Evolutionary conservation across 176 grass and related monocot genomes (phyloP).

Genomic region (Raddia guianensis): DNA sequence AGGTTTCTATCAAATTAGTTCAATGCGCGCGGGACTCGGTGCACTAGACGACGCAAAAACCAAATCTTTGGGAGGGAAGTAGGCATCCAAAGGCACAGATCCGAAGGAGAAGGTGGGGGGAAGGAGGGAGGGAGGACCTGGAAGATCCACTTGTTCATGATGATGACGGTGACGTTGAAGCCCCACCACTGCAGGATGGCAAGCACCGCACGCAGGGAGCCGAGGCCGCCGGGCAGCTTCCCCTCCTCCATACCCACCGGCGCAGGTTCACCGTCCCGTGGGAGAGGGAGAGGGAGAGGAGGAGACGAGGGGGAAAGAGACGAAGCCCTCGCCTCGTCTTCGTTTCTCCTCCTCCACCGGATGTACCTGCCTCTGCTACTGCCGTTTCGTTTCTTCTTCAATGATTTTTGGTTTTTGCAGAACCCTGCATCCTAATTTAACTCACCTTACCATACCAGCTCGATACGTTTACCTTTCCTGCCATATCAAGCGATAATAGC

Average conservation of each 20-base stretch:
- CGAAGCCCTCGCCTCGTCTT: too few species aligned
- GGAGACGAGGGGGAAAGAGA: background rate
- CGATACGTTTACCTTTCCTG: too few species aligned
- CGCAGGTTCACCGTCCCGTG: background rate
- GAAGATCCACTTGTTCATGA: slow-evolving; percentile 99
- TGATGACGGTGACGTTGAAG: slow-evolving; percentile 97
- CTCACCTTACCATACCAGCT: too few species aligned
- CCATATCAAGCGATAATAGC: too few species aligned
- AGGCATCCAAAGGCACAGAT: slow-evolving; percentile 14
- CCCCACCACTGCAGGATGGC: slow-evolving; percentile 96
- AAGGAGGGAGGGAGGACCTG: slow-evolving; percentile 55
- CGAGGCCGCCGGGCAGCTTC: slow-evolving; percentile 35
- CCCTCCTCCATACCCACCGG: slow-evolving; percentile 76
- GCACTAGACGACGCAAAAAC: background rate
- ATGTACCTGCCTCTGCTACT: too few species aligned
- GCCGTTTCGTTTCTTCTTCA: too few species aligned
- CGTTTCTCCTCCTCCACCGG: too few species aligned
- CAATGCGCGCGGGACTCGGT: background rate
- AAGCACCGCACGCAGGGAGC: slow-evolving; percentile 63
- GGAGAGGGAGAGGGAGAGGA: background rate
- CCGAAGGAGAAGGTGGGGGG: background rate
- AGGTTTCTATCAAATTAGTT: background rate
- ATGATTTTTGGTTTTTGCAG: too few species aligned
- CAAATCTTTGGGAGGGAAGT: slow-evolving; percentile 13
- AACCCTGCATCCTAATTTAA: too few species aligned